Evolutionary conservation across 805 yeast species (phyloP).

Genomic region (Myxozyma udenii): DNA sequence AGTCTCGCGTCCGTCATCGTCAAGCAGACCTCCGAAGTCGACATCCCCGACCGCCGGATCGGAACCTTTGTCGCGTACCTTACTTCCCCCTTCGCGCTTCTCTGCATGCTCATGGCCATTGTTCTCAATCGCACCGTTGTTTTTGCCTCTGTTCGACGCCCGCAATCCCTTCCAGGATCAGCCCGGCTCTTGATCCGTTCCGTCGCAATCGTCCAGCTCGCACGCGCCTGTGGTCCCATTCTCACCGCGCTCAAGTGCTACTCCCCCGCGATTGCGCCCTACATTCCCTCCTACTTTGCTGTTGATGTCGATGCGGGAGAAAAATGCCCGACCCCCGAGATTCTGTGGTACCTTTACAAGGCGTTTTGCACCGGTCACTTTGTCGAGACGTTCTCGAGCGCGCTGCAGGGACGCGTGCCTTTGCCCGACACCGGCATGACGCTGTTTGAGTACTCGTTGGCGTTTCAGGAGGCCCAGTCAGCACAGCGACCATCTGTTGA

Average conservation of each 20-base stretch:
- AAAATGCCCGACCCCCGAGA: constrained; percentile 48
- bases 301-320: constrained; percentile 16
- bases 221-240: constrained; percentile 42
- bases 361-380: constrained; percentile 60
- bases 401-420: constrained; percentile 55
- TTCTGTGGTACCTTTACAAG: constrained; percentile 58
- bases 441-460: constrained; percentile 69
- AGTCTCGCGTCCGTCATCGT: constrained; percentile 19
- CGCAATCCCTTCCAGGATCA: constrained; percentile 39
- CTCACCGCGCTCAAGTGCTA: constrained; percentile 37
- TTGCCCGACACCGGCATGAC: constrained; percentile 66
- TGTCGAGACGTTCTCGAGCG: constrained; percentile 62
- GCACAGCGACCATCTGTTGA: constrained; percentile 52
- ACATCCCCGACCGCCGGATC: constrained; percentile 25
- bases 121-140: constrained; percentile 56
- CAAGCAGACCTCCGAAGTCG: constrained; percentile 22
- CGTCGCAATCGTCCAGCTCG: constrained; percentile 40
- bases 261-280: constrained; percentile 30
- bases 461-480: constrained; percentile 67
- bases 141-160: constrained; percentile 54
- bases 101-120: constrained; percentile 57
- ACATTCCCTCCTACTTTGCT: constrained; percentile 25
- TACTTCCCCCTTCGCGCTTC: constrained; percentile 36
- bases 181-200: constrained; percentile 42
- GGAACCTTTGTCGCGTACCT: constrained; percentile 31